Percentiles rank a stretch among this genome's conserved stretches.
Evolutionary conservation across 2,329 filamentous ascomycete species (phyloP).

Genomic region (Fusarium continuum): DNA sequence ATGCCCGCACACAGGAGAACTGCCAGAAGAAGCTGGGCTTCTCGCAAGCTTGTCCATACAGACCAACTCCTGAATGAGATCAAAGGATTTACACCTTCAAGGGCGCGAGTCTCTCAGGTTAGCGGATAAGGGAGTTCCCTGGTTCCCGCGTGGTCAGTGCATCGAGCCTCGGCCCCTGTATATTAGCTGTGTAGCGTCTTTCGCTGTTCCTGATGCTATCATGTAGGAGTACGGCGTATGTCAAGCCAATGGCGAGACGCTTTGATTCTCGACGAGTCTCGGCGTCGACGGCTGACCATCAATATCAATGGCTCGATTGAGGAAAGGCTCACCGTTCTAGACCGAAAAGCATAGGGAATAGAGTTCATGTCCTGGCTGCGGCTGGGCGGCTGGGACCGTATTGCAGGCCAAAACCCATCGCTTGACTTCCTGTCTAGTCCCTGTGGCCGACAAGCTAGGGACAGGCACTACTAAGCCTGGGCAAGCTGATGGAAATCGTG

Average conservation of each 20-base stretch:
- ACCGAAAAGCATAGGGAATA: slow-evolving; percentile 18
- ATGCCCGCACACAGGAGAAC: not conserved
- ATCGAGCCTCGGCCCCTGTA: slow-evolving; percentile 14
- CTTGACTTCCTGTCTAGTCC: slow-evolving; percentile 35
- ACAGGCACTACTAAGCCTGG: slow-evolving; percentile 20
- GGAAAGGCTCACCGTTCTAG: slow-evolving; percentile 26
- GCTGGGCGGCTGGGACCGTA: slow-evolving; percentile 28
- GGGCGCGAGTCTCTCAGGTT: slow-evolving; percentile 25
- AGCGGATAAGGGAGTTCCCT: slow-evolving; percentile 30
- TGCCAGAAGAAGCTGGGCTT: not conserved
- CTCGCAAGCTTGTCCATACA: not conserved
- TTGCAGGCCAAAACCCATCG: slow-evolving; percentile 19
- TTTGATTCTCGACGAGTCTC: slow-evolving; percentile 2
- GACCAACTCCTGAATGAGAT: slow-evolving; percentile 20
- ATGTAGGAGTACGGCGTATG: slow-evolving; percentile 7
- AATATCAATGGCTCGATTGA: slow-evolving; percentile 1
- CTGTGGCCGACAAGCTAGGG: slow-evolving; percentile 31
- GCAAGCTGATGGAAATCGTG: slow-evolving; percentile 35
- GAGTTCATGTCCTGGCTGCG: slow-evolving; percentile 29
- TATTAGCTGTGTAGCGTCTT: not conserved
- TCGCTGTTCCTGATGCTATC: slow-evolving; percentile 26
- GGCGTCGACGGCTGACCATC: slow-evolving; percentile 5
- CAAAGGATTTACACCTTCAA: slow-evolving; percentile 16
- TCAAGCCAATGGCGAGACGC: slow-evolving; percentile 5
- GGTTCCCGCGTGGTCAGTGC: slow-evolving; percentile 41